phyloP scores from a whole-genome alignment of 129 eudicot species.

The Deinandra increscens region DNA sequence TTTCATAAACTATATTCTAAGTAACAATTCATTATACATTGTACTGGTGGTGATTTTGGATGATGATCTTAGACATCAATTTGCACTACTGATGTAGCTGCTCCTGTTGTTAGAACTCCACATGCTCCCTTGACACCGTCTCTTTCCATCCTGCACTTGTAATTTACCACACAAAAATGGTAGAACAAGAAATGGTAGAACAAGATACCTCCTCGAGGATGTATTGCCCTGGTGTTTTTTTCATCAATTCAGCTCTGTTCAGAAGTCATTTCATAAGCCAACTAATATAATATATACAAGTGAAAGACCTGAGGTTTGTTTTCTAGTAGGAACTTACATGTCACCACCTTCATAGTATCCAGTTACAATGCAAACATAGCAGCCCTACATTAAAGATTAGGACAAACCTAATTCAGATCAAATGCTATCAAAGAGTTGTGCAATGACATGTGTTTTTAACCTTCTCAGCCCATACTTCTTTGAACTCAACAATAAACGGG shows the following conservation, averaged over 20 bases:
- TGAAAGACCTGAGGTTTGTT: not conserved
- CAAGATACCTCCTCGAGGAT: constrained; percentile 85
- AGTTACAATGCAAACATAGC: constrained; percentile 97
- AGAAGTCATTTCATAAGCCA: constrained; percentile 21
- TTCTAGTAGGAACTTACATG: constrained; percentile 62
- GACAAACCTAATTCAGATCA: not conserved
- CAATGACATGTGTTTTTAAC: constrained; percentile 37
- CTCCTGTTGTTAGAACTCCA: no score
- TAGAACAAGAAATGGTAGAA: constrained; percentile 11
- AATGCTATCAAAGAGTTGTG: not conserved
- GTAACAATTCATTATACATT: no score
- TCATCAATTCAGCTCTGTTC: constrained; percentile 92
- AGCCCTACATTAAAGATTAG: constrained; percentile 62
- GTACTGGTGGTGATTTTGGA: no score
- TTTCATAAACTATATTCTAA: no score
- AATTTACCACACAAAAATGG: no score
- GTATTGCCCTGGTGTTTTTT: constrained; percentile 67
- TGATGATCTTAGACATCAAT: no score
- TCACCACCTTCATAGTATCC: constrained; percentile 99
- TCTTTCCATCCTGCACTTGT: no score
- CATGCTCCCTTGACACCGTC: no score
- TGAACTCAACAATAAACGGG: constrained; percentile 89
- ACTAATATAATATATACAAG: not conserved
- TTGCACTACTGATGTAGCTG: no score
- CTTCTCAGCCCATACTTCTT: constrained; percentile 99